Conservation (phyloP, 495 filamentous ascomycete species). For the Parachaetomium inaequale region DNA sequence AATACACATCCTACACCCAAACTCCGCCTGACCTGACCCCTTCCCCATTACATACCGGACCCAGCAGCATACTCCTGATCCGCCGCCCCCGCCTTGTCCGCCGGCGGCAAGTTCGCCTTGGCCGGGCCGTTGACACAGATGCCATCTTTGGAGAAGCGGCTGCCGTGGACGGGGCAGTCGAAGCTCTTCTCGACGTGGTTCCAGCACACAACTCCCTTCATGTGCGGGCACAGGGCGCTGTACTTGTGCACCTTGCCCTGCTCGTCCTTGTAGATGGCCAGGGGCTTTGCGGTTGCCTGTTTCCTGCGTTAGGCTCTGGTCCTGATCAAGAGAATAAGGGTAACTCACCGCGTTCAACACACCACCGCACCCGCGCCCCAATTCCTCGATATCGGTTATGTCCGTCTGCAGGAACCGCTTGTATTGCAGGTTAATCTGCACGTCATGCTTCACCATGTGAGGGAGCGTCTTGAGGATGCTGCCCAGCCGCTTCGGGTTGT, state of each 20-base stretch:
- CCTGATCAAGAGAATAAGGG: background rate
- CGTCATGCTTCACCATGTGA: constrained; percentile 40
- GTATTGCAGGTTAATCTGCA: constrained; percentile 56
- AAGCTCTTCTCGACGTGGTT: constrained; percentile 54
- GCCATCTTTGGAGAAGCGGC: constrained; percentile 52
- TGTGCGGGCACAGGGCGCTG: constrained; percentile 55
- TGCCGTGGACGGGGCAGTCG: constrained; percentile 54
- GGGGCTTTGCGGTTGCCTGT: constrained; percentile 35
- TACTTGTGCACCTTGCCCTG: constrained; percentile 47
- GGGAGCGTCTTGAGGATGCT: constrained; percentile 37
- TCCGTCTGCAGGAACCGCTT: constrained; percentile 53
- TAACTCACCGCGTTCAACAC: constrained; percentile 45
- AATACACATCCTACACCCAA: background rate
- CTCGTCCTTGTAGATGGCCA: constrained; percentile 57
- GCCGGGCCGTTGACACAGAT: constrained; percentile 51
- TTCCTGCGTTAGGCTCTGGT: background rate
- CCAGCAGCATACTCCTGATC: constrained; percentile 19
- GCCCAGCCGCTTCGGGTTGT: constrained; percentile 44
- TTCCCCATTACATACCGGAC: background rate
- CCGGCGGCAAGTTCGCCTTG: constrained; percentile 36
- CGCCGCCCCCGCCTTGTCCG: constrained; percentile 20
- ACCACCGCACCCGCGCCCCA: constrained; percentile 45
- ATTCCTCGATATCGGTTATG: constrained; percentile 56
- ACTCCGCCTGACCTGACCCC: background rate
- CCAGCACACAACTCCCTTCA: constrained; percentile 55